These are phyloP conservation scores for Botrytis pseudocinerea DNA, from an alignment of 2,329 filamentous ascomycete species.

Conservation along the genomic window DNA sequence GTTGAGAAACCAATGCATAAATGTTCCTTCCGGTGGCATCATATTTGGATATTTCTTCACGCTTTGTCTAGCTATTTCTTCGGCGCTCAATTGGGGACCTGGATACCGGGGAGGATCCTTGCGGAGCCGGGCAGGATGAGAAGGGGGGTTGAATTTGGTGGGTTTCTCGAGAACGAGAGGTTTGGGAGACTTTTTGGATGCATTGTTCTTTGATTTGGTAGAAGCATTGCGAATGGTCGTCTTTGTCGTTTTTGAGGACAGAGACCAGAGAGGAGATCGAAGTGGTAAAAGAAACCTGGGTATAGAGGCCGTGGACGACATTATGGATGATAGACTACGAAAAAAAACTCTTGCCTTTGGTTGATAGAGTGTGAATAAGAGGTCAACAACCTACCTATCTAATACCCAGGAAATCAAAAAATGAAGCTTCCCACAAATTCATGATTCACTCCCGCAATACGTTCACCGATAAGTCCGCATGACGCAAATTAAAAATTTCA, in stretches of 20 bases:
- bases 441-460: constrained; percentile 5
- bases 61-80: constrained; percentile 66
- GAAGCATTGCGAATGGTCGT: constrained; percentile 43
- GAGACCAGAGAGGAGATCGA: constrained; percentile 56
- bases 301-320: constrained; percentile 52
- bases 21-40: constrained; percentile 81
- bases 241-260: constrained; percentile 37
- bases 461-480: not conserved
- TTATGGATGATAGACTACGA: constrained; percentile 20
- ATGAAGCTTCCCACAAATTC: not conserved
- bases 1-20: constrained; percentile 81
- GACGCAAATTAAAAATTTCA: constrained; percentile 16
- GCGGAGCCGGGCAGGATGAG: constrained; percentile 72
- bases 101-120: constrained; percentile 62
- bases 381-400: not conserved
- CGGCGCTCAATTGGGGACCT: constrained; percentile 66
- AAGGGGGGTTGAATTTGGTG: constrained; percentile 86
- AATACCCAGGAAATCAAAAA: not conserved
- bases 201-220: constrained; percentile 34
- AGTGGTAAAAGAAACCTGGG: constrained; percentile 69
- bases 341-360: not conserved
- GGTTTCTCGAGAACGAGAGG: constrained; percentile 80
- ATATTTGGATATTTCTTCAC: constrained; percentile 80
- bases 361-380: not conserved
- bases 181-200: constrained; percentile 44